Percentiles rank a stretch among this genome's conserved stretches.
These are phyloP conservation scores for Ephemerocybe angulata DNA, from an alignment of 768 basidiomycete species.

Conservation along the genomic window DNA sequence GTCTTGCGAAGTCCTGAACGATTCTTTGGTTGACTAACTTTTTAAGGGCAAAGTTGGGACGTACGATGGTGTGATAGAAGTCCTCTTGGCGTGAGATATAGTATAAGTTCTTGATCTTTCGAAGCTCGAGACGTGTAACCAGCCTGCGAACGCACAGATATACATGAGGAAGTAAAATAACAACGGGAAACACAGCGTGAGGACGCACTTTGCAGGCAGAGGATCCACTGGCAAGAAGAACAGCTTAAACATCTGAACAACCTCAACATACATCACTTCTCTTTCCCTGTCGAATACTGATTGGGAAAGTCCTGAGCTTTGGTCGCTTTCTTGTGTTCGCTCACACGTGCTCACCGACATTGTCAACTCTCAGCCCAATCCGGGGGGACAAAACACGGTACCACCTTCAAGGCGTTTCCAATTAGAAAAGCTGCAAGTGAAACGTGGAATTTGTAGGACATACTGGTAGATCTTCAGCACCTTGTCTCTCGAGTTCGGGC, in stretches of 20 bases:
- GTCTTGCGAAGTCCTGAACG: background rate
- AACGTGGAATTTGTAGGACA: slow-evolving; percentile 13
- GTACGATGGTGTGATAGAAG: slow-evolving; percentile 9
- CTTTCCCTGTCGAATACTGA: slow-evolving; percentile 47
- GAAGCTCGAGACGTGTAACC: slow-evolving; percentile 4
- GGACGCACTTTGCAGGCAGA: slow-evolving; percentile 21
- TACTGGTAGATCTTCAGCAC: slow-evolving; percentile 59
- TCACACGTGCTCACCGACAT: slow-evolving; percentile 36
- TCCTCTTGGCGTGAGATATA: slow-evolving; percentile 10
- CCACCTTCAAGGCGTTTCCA: slow-evolving; percentile 41
- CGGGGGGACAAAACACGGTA: slow-evolving; percentile 59
- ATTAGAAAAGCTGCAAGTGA: background rate
- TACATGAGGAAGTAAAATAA: background rate
- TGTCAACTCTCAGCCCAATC: slow-evolving; percentile 37
- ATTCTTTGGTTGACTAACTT: background rate
- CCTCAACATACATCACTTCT: slow-evolving; percentile 46
- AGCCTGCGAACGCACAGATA: background rate
- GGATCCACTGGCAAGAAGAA: slow-evolving; percentile 43
- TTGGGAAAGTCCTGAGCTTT: background rate
- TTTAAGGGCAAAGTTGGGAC: background rate
- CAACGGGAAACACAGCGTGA: background rate
- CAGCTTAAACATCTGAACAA: slow-evolving; percentile 51
- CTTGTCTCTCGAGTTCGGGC: slow-evolving; percentile 48
- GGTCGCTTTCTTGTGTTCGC: background rate
- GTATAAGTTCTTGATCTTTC: slow-evolving; percentile 2